phyloP scores from a whole-genome alignment of 371 early-diverging fungal genomes.

The Nematocida sp. region DNA sequence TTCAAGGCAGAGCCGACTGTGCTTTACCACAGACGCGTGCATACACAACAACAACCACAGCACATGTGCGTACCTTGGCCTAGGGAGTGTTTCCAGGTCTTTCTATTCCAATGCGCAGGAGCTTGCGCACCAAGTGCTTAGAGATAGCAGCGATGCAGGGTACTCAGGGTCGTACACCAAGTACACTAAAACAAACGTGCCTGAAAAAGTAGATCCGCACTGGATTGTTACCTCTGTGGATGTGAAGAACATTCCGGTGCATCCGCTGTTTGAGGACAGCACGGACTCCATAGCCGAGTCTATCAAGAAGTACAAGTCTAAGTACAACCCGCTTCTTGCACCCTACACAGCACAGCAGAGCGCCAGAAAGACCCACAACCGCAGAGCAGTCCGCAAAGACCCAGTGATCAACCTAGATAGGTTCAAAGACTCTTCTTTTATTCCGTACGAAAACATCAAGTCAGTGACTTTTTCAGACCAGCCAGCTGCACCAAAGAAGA shows the following conservation, averaged over 20 bases:
- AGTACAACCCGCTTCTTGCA: background rate
- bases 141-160: background rate
- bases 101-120: constrained; percentile 8
- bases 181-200: constrained; percentile 34
- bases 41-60: constrained; percentile 1
- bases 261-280: constrained; percentile 6
- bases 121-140: background rate
- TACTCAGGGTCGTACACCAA: constrained; percentile 8
- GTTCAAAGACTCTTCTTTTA: constrained; percentile 43
- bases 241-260: background rate
- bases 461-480: constrained; percentile 2
- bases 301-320: constrained; percentile 13
- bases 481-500: background rate
- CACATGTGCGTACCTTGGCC: constrained; percentile 26
- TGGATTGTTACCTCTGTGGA: constrained; percentile 10
- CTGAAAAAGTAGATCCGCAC: constrained; percentile 22
- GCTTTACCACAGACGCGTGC: constrained; percentile 4
- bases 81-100: constrained; percentile 21
- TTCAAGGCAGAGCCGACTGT: constrained; percentile 9
- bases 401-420: constrained; percentile 11
- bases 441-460: constrained; percentile 48
- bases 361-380: background rate
- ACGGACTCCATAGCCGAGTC: background rate
- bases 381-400: background rate
- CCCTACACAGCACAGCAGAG: background rate